A percentile compares a stretch with the other conserved stretches of the same genome.
Evolutionary conservation across 2,329 filamentous ascomycete species (phyloP).

Genomic region (Venturia aucupariae): DNA sequence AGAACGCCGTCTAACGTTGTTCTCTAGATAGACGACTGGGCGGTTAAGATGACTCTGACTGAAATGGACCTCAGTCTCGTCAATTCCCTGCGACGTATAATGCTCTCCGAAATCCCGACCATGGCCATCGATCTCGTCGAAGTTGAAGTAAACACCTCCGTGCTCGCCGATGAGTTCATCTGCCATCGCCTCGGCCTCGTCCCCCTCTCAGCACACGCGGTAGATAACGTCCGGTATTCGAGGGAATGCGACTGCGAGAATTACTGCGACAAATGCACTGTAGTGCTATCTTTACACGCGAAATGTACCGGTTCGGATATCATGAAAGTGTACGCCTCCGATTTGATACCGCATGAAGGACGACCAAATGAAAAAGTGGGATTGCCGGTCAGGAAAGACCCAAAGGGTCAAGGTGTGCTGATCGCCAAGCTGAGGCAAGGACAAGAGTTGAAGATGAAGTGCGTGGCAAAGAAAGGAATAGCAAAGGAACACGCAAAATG

Average conservation of each 20-base stretch:
- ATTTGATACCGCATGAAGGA: constrained; percentile 64
- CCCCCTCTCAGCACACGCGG: constrained; percentile 74
- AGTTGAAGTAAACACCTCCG: constrained; percentile 87
- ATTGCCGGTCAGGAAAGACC: constrained; percentile 73
- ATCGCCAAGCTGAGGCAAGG: constrained; percentile 85
- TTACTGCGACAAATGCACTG: constrained; percentile 85
- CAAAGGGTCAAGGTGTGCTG: constrained; percentile 69
- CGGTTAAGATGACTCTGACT: constrained; percentile 85
- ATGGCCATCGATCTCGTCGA: constrained; percentile 93
- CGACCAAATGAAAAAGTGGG: constrained; percentile 68
- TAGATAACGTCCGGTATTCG: constrained; percentile 73
- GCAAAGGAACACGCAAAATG: constrained; percentile 99
- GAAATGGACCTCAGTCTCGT: constrained; percentile 86
- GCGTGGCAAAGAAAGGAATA: constrained; percentile 95
- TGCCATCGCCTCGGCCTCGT: constrained; percentile 85
- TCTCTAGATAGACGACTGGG: constrained; percentile 61
- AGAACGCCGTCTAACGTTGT: constrained; percentile 18
- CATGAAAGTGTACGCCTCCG: constrained; percentile 89
- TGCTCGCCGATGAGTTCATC: constrained; percentile 92
- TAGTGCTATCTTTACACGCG: constrained; percentile 75
- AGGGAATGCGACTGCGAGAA: constrained; percentile 96
- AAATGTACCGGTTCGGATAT: constrained; percentile 77
- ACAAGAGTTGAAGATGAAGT: constrained; percentile 83
- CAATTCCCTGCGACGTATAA: constrained; percentile 82
- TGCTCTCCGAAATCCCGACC: constrained; percentile 89